Evolutionary conservation across 768 basidiomycete genomes (phyloP), one percentile per base, ranked within the genome.

Genomic region (Mycena chlorophos): DNA sequence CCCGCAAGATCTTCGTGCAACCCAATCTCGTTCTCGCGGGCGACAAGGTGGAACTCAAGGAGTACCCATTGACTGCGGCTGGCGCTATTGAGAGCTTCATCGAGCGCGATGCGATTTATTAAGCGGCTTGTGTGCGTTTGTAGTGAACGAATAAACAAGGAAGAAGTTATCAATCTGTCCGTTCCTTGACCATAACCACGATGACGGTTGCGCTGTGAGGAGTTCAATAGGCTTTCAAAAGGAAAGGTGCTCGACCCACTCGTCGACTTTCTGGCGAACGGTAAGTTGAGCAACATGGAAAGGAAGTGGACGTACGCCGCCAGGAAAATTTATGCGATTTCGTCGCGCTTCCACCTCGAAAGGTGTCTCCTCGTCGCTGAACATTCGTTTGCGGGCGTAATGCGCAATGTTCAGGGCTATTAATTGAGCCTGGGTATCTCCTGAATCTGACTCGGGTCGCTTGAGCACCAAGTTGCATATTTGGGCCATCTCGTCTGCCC

Each of bases 21-120:
- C 88, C 90, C 2, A 93, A 88, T 64, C 91, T 85, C 62, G 62
- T 92, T 46, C 80, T 80, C 50, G 73, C 52, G n/a, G 54, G 84
- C 60, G 85, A 75, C 25, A 82, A 90, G 62, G 88, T 91, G 25
- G 73, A 84, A 51, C 71, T 95, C 56, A 89, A 84, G 68, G 91
- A 94, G 64, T 93, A 93, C 66, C 83, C 88, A 8, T 71, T 89
- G 52, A 90, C 86, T 0, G 65, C 81, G 1, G 85, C 79, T 20
- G 93, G 92, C 28, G 77, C 85, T 29, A 89, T 95, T 51, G 81
- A 91, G 71, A 89, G 89, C 63, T 88, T 88, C 71, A 83, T 95
- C 56, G 91, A 94, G 67, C 76, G 88, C 49, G 75, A 72, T 42
- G 40, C n/a, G 14, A 42, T 42, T 14, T 42, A 8, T 5, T 42